These are phyloP conservation scores for Gamsiella multidivaricata DNA, from an alignment of 192 early-diverging fungal genomes.

Conservation along the genomic window DNA sequence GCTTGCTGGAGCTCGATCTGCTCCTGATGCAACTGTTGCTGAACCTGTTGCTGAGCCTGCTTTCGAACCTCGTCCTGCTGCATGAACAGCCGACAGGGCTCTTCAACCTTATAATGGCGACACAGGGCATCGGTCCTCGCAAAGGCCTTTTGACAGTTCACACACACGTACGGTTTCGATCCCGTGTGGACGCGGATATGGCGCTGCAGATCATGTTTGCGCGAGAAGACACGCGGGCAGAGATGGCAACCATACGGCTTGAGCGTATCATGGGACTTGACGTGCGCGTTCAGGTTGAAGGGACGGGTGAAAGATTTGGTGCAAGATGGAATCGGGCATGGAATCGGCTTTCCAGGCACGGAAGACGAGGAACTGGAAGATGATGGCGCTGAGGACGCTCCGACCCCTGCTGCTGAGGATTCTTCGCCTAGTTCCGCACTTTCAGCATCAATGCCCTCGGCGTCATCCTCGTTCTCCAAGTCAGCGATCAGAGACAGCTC, in stretches of 20 bases:
- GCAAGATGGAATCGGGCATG: constrained; percentile 68
- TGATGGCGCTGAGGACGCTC: not conserved
- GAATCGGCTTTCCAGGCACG: constrained; percentile 43
- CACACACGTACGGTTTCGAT: constrained; percentile 76
- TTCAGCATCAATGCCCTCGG: constrained; percentile 26
- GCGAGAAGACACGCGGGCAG: constrained; percentile 75
- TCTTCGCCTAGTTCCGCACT: constrained; percentile 2
- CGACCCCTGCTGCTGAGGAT: not conserved
- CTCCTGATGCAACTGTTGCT: constrained; percentile 48
- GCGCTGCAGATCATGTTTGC: constrained; percentile 83
- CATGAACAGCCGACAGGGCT: constrained; percentile 55
- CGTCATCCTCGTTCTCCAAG: not conserved
- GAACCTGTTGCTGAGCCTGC: constrained; percentile 51
- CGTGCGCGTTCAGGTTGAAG: constrained; percentile 77
- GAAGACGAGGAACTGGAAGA: constrained; percentile 5
- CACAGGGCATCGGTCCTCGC: constrained; percentile 81
- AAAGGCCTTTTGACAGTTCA: constrained; percentile 75
- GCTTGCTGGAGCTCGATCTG: constrained; percentile 50
- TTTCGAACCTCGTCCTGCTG: constrained; percentile 44
- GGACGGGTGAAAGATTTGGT: constrained; percentile 69
- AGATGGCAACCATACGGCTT: constrained; percentile 70
- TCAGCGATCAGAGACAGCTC: constrained; percentile 23
- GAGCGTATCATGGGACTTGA: constrained; percentile 64
- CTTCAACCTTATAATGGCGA: constrained; percentile 72
- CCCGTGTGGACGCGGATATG: constrained; percentile 75